A percentile compares a stretch with the other conserved stretches of the same genome.
Evolutionary conservation across 306 rosid species (phyloP).

Genomic region (Sicyos baderoa): DNA sequence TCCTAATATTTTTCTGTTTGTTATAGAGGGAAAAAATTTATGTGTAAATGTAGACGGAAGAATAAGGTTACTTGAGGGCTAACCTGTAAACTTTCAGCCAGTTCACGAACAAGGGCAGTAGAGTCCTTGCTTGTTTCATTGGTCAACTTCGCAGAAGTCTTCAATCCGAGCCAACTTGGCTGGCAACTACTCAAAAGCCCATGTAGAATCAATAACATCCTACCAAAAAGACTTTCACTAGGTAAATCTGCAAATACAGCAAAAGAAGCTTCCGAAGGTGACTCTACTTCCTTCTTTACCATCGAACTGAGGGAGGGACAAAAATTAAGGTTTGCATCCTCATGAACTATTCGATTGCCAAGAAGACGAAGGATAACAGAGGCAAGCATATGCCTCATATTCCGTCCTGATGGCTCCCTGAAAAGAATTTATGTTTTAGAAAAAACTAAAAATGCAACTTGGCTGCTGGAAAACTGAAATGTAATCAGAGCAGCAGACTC

Average conservation of each 20-base stretch:
- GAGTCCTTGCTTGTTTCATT: conserved; percentile 43
- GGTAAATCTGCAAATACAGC: conserved; percentile 38
- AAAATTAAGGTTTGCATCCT: conserved; percentile 42
- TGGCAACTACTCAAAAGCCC: conserved; percentile 63
- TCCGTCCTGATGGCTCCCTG: conserved; percentile 76
- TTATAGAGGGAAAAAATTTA: neutral
- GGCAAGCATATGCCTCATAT: conserved; percentile 62
- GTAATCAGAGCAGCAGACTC: neutral
- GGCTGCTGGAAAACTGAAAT: neutral
- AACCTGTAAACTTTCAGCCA: conserved; percentile 83
- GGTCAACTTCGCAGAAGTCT: conserved; percentile 34
- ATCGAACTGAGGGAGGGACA: conserved; percentile 28
- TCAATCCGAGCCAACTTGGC: conserved; percentile 72
- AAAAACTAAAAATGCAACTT: neutral
- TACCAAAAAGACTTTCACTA: conserved; percentile 64
- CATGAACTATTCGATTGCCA: conserved; percentile 75
- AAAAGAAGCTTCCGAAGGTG: conserved; percentile 48
- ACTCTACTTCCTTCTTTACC: conserved; percentile 46
- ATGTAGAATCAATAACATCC: conserved; percentile 62
- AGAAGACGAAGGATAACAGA: conserved; percentile 73
- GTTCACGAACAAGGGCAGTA: conserved; percentile 51
- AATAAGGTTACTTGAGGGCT: conserved; percentile 15
- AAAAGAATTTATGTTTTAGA: neutral
- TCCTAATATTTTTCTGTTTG: neutral
- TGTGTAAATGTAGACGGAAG: neutral